Base-by-base conservation (phyloP, 2,329 filamentous ascomycete species). In the Calonectria crousiana region DNA sequence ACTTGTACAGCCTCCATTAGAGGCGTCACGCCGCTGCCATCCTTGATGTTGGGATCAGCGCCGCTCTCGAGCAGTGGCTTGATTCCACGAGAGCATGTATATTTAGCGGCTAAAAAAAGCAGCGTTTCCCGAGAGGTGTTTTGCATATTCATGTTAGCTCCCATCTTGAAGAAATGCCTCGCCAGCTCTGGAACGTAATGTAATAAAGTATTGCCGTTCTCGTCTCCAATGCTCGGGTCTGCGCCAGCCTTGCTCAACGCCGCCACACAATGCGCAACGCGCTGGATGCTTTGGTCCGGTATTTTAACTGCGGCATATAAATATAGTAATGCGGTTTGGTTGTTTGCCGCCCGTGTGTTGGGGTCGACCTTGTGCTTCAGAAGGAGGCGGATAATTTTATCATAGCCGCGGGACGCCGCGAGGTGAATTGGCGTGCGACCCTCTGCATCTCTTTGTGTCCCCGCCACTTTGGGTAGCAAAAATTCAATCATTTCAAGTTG, bases 401-500 rank as follows among this genome's bases (percentile, higher is more conserved):
- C 38, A 47, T 65, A 65, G 18, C 60, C 38, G 20, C 36, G 60
- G 2, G 36, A 65, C 6, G 60, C 60, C 16, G 60, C 60, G 10
- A 65, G 41, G n/a, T 65, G 60, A 34, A 65, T 65, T 5, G 60
- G 60, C 11, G 60, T 38, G 16, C 60, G 60, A 14, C 60, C 60
- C 20, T 41, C 23, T 41, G 56, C 38, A 44, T 65, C 38, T 23
- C 14, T 32, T 47, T 44, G 60, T 4, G 23, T 44, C 20, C 26
- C 23, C 9, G 60, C 30, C 30, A 65, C 23, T 2, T 65, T 47
- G 5, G 60, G 26, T 14, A 47, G 18, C 6, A 65, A 5, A 26
- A 65, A 65, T 13, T 47, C 28, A n/a, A 65, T 65, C 60, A 65
- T 41, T 44, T 65, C 60, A 10, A 65, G 28, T 14, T 60, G 56